These are phyloP conservation scores for Acanthamoeba culbertsoni DNA, from an alignment of 208 protist genomes.

Conservation along the genomic window DNA sequence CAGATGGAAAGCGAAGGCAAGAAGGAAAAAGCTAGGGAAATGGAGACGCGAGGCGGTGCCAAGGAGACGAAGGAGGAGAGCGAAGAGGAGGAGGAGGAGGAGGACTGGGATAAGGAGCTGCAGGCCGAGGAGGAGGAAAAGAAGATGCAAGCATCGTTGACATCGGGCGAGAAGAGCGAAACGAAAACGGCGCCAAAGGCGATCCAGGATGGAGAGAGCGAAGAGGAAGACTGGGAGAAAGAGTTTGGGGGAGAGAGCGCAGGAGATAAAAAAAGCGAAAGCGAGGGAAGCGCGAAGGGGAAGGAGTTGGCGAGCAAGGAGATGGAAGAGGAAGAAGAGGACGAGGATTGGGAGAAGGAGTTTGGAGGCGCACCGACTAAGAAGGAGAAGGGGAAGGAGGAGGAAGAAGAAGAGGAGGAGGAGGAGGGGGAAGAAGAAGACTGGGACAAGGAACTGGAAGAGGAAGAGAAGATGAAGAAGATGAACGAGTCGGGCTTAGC, in stretches of 20 bases:
- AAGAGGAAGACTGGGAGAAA: neutral
- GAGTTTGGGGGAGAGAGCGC: neutral
- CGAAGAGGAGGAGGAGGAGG: neutral
- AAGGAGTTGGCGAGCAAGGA: neutral
- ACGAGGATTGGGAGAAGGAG: neutral
- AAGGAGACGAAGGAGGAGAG: neutral
- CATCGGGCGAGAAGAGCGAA: neutral
- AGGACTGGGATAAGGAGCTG: conserved; percentile 12
- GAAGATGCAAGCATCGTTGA: too few species aligned
- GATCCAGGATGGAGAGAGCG: neutral
- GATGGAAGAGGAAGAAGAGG: neutral
- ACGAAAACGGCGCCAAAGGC: neutral
- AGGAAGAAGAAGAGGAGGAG: neutral
- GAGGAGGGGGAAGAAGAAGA: too few species aligned
- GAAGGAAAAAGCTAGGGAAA: too few species aligned
- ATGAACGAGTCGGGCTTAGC: neutral
- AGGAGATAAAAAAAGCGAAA: neutral
- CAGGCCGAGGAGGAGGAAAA: too few species aligned
- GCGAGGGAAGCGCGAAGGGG: neutral
- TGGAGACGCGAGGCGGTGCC: too few species aligned
- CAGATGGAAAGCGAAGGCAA: neutral
- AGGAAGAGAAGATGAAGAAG: too few species aligned
- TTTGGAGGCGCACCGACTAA: too few species aligned
- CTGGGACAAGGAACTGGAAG: too few species aligned
- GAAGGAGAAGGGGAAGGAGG: neutral